Evolutionary conservation across 371 early-diverging fungal genomes (phyloP), one percentile per base, ranked within the genome.

Genomic region (Actinomucor elegans): DNA sequence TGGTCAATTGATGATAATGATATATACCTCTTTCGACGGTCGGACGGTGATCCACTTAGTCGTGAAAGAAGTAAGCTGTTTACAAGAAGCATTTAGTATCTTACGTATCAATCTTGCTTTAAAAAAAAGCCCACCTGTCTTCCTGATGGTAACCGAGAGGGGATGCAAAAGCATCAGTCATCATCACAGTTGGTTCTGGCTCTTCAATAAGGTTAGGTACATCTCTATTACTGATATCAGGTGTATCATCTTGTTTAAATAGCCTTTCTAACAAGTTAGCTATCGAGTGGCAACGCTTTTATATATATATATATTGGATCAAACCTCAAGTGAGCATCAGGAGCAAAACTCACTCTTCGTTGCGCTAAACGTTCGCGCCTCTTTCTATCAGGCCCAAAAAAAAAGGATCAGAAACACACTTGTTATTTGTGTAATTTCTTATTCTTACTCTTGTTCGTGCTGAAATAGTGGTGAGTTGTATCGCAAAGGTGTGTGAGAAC

Each of bases 271-370:
- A 27, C 27, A 43, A 28, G 17, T 2, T n/a, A 29, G 17, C 23
- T 9, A 26, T n/a, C 27, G 20, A n/a, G 23, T 26, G 14, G 24
- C 3, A 23, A 34, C 12, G 29, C 17, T 42, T 10, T 27, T 1
- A 48, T 35, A 24, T 11, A 24, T 11, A 12, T 33, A 33, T n/a
- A 4, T 33, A 9, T n/a, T 2, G 5, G 6, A 24, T n/a, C 20
- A n/a, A 12, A 44, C 53, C 53, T 44, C 12, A 44, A 29, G 5
- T 53, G 31, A 14, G 53, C 45, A 26, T 36, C 45, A n/a, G 36
- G 44, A 21, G 53, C 53, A 53, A 53, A 53, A n/a, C 53, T 53
- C 12, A 53, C 53, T 37, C 44, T 53, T 44, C 44, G 33, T 29
- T 45, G 27, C 20, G 32, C 48, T 35, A 48, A 23, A n/a, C 28